Evolutionary conservation across 2,329 filamentous ascomycete species (phyloP).

Genomic region (Aspergillus flavus): DNA sequence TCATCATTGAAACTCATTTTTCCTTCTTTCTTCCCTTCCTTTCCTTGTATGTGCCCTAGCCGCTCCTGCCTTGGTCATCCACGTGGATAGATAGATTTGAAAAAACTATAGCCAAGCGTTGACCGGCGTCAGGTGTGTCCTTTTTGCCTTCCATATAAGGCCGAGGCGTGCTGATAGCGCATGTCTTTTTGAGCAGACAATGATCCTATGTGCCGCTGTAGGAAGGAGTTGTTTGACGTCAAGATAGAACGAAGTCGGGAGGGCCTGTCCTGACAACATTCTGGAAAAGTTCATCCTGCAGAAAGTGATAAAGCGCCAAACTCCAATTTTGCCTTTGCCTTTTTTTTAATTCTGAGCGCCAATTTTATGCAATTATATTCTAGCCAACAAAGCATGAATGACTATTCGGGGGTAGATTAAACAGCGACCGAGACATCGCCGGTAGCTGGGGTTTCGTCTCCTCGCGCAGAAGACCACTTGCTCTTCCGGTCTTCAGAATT

Average conservation of each 20-base stretch:
- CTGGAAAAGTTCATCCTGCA: neutral
- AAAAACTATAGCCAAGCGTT: neutral
- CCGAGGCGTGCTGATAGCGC: neutral
- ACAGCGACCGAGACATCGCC: slow-evolving; percentile 11
- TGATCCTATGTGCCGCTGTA: neutral
- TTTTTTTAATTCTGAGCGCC: slow-evolving; percentile 1
- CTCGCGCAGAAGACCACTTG: slow-evolving; percentile 23
- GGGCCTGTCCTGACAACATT: neutral
- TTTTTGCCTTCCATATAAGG: neutral
- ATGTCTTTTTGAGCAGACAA: neutral
- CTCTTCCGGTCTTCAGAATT: slow-evolving; percentile 32
- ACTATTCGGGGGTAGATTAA: neutral
- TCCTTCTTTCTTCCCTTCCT: neutral
- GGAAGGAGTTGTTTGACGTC: neutral
- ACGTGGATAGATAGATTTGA: neutral
- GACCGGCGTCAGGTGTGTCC: neutral
- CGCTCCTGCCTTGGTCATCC: neutral
- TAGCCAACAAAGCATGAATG: slow-evolving; percentile 5
- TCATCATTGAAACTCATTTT: neutral
- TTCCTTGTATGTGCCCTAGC: neutral
- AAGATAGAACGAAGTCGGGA: neutral
- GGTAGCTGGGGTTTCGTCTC: slow-evolving; percentile 9
- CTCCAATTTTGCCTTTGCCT: slow-evolving; percentile 4
- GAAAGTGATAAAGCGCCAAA: slow-evolving; percentile 4
- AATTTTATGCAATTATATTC: slow-evolving; percentile 2